phyloP scores from a whole-genome alignment of 441 rosid genomes.

The Daphne laureola region DNA sequence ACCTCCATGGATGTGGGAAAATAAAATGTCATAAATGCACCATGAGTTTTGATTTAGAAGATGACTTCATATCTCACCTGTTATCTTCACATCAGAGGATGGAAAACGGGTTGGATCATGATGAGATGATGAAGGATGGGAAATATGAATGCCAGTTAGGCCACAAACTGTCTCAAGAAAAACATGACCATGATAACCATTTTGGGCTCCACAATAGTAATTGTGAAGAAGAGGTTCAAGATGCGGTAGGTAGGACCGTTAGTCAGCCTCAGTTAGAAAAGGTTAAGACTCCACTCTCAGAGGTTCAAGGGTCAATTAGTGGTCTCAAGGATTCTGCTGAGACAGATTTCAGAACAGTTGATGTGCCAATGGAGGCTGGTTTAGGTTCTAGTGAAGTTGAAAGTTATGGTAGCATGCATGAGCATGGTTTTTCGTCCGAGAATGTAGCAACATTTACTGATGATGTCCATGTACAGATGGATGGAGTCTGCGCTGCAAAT shows the following conservation, averaged over 20 bases:
- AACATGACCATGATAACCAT: conserved; percentile 19
- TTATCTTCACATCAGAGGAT: conserved; percentile 23
- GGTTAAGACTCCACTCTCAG: conserved; percentile 8
- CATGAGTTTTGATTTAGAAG: conserved; percentile 21
- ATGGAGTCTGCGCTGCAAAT: conserved; percentile 10
- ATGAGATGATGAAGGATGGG: conserved; percentile 20
- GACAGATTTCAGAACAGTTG: conserved; percentile 8
- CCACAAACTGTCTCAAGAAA: conserved; percentile 24
- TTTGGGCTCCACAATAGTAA: conserved; percentile 23
- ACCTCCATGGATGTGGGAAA: conserved; percentile 12
- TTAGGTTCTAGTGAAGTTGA: conserved; percentile 8
- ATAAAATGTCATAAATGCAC: conserved; percentile 27
- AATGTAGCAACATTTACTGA: conserved; percentile 7
- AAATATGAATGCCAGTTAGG: conserved; percentile 30
- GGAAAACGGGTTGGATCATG: conserved; percentile 14
- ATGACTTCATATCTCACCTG: conserved; percentile 24
- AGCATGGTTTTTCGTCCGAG: conserved; percentile 1
- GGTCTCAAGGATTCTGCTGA: conserved; percentile 14
- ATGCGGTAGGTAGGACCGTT: conserved; percentile 19
- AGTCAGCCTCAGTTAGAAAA: conserved; percentile 12
- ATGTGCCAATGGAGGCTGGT: conserved; percentile 4
- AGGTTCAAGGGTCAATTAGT: conserved; percentile 13
- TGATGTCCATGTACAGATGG: conserved; percentile 16
- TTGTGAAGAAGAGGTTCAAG: conserved; percentile 20
- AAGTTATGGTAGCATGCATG: conserved; percentile 12